Conservation (phyloP, 257 asterid species). For the Plantago ovata region DNA sequence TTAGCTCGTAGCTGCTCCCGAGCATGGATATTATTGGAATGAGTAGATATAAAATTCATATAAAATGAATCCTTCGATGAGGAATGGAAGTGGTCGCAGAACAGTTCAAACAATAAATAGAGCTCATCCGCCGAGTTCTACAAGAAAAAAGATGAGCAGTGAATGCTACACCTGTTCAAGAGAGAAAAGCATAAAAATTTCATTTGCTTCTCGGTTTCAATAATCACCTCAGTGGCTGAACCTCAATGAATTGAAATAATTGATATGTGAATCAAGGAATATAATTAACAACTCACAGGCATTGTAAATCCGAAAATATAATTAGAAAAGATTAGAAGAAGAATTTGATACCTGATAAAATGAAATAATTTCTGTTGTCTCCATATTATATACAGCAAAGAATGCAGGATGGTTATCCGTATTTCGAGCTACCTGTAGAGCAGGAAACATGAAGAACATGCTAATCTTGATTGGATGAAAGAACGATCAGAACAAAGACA, state of each 20-base stretch:
- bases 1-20: slow-evolving; percentile 69
- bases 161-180: slow-evolving; percentile 11
- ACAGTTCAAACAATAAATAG: slow-evolving; percentile 70
- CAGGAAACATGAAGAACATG: slow-evolving; percentile 21
- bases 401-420: slow-evolving; percentile 89
- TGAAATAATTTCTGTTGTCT: slow-evolving; percentile 82
- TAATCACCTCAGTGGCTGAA: not conserved
- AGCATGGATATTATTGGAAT: slow-evolving; percentile 82
- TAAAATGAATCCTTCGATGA: slow-evolving; percentile 62
- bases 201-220: not conserved
- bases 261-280: too few species aligned
- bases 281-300: too few species aligned
- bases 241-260: slow-evolving; percentile 4
- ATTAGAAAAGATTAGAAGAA: not conserved
- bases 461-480: slow-evolving; percentile 4
- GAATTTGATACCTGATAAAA: slow-evolving; percentile 66
- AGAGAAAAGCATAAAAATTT: slow-evolving; percentile 9
- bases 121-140: slow-evolving; percentile 96
- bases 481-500: slow-evolving; percentile 7
- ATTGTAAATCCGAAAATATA: not conserved
- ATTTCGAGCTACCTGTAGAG: slow-evolving; percentile 67
- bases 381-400: slow-evolving; percentile 97
- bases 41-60: slow-evolving; percentile 75
- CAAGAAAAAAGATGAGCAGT: slow-evolving; percentile 18
- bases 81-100: slow-evolving; percentile 80